Conservation (phyloP, 768 basidiomycete genomes). For the Suillus cothurnatus region DNA sequence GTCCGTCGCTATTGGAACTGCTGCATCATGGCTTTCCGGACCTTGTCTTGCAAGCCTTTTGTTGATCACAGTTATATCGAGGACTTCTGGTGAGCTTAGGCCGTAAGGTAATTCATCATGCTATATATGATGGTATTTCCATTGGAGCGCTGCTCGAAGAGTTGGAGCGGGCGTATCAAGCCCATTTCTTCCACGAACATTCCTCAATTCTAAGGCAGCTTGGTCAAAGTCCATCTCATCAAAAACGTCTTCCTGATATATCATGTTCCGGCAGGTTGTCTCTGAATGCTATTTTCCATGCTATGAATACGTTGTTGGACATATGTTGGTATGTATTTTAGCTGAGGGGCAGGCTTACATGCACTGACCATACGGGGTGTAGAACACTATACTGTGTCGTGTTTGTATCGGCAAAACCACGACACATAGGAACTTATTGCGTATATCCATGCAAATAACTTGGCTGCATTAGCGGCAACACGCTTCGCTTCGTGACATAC, state of each 20-base stretch:
- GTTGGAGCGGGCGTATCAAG: slow-evolving; percentile 36
- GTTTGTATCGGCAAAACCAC: slow-evolving; percentile 29
- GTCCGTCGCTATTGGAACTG: no score
- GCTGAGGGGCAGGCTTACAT: not conserved
- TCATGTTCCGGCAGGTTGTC: slow-evolving; percentile 49
- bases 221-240: slow-evolving; percentile 31
- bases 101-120: no score
- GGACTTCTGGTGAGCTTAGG: no score
- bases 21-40: no score
- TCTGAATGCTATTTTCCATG: slow-evolving; percentile 44
- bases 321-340: slow-evolving; percentile 41
- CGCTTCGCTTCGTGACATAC: slow-evolving; percentile 44
- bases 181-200: slow-evolving; percentile 12
- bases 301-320: slow-evolving; percentile 48
- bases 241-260: slow-evolving; percentile 29
- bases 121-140: slow-evolving; percentile 49
- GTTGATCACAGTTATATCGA: no score
- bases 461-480: slow-evolving; percentile 48
- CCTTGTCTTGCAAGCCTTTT: no score
- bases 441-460: slow-evolving; percentile 40
- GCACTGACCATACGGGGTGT: not conserved
- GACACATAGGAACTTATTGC: slow-evolving; percentile 38
- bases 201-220: slow-evolving; percentile 39
- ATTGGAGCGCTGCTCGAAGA: slow-evolving; percentile 37
- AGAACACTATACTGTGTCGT: slow-evolving; percentile 51